A percentile compares a stretch with the other conserved stretches of the same genome.
These are phyloP conservation scores for Cyanophora paradoxa DNA, from an alignment of 78 protist genomes.

Conservation along the genomic window DNA sequence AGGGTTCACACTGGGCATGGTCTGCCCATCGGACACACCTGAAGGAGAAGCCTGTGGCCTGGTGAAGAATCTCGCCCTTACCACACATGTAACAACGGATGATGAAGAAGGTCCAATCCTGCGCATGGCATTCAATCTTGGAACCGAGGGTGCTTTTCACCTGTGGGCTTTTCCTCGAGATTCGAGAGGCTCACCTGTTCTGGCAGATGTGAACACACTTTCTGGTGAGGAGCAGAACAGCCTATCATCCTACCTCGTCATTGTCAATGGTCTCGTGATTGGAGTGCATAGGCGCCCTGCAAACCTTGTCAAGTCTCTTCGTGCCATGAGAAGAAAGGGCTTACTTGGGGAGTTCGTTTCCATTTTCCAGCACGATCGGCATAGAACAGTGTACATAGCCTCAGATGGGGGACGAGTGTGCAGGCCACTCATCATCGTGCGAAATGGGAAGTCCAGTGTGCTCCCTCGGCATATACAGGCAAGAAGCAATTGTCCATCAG, in stretches of 20 bases:
- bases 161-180: too few relatives aligned
- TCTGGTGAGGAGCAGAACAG: too few relatives aligned
- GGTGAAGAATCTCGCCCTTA: slow-evolving; percentile 97
- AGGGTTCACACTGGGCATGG: slow-evolving; percentile 98
- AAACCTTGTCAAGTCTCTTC: slow-evolving; percentile 8
- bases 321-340: slow-evolving; percentile 17
- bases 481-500: too few relatives aligned
- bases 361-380: slow-evolving; percentile 39
- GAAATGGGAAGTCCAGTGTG: slow-evolving; percentile 60
- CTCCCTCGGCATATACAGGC: too few relatives aligned
- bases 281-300: slow-evolving; percentile 90
- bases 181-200: too few relatives aligned
- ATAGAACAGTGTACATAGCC: slow-evolving; percentile 75
- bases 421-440: slow-evolving; percentile 92
- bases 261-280: slow-evolving; percentile 84
- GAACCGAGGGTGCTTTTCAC: slow-evolving; percentile 87
- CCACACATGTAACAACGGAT: slow-evolving; percentile 95
- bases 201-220: too few relatives aligned
- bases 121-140: slow-evolving; percentile 56
- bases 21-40: slow-evolving; percentile 99
- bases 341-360: slow-evolving; percentile 72
- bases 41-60: slow-evolving; percentile 99
- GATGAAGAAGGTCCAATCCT: slow-evolving; percentile 36
- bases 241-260: slow-evolving; percentile 67
- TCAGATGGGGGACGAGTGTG: slow-evolving; percentile 99